A percentile compares a stretch with the other conserved stretches of the same genome.
Conservation (phyloP, 306 rosid species). For the Dryas drummondii region DNA sequence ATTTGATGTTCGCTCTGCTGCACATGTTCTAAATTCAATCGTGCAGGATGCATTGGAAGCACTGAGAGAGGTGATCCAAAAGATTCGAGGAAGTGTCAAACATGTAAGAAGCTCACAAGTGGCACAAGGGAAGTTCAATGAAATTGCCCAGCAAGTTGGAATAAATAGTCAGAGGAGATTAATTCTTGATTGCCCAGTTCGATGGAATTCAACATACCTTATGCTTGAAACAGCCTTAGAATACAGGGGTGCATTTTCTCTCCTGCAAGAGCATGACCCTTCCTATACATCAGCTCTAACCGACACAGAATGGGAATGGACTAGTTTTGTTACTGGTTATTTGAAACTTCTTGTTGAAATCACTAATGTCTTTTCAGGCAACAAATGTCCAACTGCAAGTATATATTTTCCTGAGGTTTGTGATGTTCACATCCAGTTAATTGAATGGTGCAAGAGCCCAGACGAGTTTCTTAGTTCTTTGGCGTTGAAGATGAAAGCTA, state of each 20-base stretch:
- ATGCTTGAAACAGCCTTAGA: conserved; percentile 85
- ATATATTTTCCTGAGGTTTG: conserved; percentile 90
- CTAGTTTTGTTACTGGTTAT: conserved; percentile 49
- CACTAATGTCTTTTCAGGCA: conserved; percentile 55
- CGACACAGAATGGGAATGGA: conserved; percentile 86
- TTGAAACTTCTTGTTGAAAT: conserved; percentile 84
- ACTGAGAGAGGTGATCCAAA: conserved; percentile 60
- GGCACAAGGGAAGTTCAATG: conserved; percentile 66
- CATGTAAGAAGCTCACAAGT: conserved; percentile 75
- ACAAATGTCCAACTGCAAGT: conserved; percentile 68
- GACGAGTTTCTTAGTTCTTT: conserved; percentile 65
- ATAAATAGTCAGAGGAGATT: conserved; percentile 53
- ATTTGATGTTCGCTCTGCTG: conserved; percentile 77
- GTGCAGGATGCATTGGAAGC: conserved; percentile 68
- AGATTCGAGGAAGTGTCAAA: conserved; percentile 70
- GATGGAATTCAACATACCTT: conserved; percentile 69
- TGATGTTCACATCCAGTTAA: conserved; percentile 79
- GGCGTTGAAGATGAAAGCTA: conserved; percentile 74
- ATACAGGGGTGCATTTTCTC: conserved; percentile 68
- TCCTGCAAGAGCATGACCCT: conserved; percentile 68
- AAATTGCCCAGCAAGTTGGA: conserved; percentile 67
- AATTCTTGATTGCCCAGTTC: conserved; percentile 60
- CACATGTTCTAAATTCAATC: conserved; percentile 64
- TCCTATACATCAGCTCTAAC: conserved; percentile 53
- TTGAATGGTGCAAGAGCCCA: conserved; percentile 85